Evolutionary conservation across 495 filamentous ascomycete species (phyloP).

Genomic region (Neurospora cerealis): DNA sequence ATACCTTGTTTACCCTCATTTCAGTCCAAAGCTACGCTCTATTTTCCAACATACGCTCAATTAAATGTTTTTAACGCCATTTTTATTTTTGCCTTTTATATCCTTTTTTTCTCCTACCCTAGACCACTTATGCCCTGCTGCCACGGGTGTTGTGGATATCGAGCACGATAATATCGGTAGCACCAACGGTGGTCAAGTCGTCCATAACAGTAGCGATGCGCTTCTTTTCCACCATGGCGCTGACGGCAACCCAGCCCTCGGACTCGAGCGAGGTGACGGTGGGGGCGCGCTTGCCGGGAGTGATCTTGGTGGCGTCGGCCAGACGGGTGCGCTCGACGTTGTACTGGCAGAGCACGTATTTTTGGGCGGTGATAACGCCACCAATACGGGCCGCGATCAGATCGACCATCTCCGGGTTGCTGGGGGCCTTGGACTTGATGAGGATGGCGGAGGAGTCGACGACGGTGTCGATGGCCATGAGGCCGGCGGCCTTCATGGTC

Average conservation of each 20-base stretch:
- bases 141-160: slow-evolving; percentile 76
- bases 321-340: slow-evolving; percentile 69
- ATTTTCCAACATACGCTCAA: not conserved
- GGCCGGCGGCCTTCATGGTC: slow-evolving; percentile 95
- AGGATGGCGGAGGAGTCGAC: slow-evolving; percentile 77
- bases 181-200: slow-evolving; percentile 66
- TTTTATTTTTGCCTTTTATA: not conserved
- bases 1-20: not conserved
- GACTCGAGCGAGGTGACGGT: slow-evolving; percentile 81
- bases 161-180: slow-evolving; percentile 78
- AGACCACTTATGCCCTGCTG: slow-evolving; percentile 4
- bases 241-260: slow-evolving; percentile 86
- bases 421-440: slow-evolving; percentile 83
- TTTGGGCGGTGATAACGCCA: slow-evolving; percentile 93
- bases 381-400: slow-evolving; percentile 73
- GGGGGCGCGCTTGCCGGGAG: slow-evolving; percentile 89
- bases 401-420: slow-evolving; percentile 65
- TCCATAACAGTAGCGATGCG: slow-evolving; percentile 86
- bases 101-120: not conserved
- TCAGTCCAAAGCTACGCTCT: not conserved
- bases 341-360: slow-evolving; percentile 92
- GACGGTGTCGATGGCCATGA: slow-evolving; percentile 92
- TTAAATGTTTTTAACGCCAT: not conserved
- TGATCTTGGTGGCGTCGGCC: slow-evolving; percentile 59
- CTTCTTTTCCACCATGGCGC: slow-evolving; percentile 89